Evolutionary conservation across 1,284 basidiomycete genomes (phyloP), one percentile per base, ranked within the genome.

Genomic region (Marasmius oreades): DNA sequence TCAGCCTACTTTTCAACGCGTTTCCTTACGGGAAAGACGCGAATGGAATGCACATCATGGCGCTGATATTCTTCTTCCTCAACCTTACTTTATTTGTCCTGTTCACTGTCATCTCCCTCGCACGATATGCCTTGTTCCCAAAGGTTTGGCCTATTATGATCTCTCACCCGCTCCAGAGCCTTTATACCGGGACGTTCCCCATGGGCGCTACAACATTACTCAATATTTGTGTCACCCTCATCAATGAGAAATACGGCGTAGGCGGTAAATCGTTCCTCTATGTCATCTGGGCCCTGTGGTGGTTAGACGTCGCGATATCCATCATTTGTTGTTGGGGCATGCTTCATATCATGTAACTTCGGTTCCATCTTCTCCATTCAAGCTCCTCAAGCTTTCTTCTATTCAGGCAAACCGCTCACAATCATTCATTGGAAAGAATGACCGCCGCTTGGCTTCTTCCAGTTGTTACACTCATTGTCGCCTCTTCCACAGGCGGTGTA

Each of bases 201-300:
- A 92, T 92, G 88, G 88, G 58, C 4, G 76, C 80, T 12, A 77
- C 81, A 0, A 92, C 90, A 0, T 72, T 92, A 33, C 77, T 92
- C 56, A 81, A 76, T 42, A 69, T 78, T 43, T 72, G 78, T 2
- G 72, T 79, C 18, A 66, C 71, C 23, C 67, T 79, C 36, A 69
- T 84, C 23, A 66, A 79, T 58, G 63, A 63, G 6, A 67, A 72
- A 50, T 80, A 73, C 58, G 64, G 67, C 42, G 72, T 86, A 54
- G 84, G 82, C 36, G 86, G 86, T 8, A 68, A 65, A 36, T 52
- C 64, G 0, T 88, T 90, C 67, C 70, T 85, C 0, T 82, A 79
- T 54, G 70, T 81, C 34, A 70, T 89, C 18, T 88, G 88, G 82
- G 79, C 66, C 1, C 65, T 90, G 10, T 93, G 91, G 90, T 92